Evolutionary conservation across 2,329 filamentous ascomycete genomes (phyloP).

Genomic region (Ascochyta koolunga): DNA sequence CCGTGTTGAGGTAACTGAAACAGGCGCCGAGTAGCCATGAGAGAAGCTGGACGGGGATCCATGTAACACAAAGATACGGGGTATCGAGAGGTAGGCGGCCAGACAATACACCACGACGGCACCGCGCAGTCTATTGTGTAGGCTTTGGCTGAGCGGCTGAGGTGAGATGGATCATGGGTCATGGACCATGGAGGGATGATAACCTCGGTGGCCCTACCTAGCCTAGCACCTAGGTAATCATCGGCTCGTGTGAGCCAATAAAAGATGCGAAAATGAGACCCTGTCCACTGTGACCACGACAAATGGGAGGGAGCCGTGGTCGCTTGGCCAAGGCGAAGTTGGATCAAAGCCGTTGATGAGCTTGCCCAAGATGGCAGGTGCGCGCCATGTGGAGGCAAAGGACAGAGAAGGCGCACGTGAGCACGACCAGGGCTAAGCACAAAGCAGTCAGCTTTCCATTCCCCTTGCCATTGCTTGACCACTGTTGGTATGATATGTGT

Average conservation of each 20-base stretch:
- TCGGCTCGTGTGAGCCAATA: constrained; percentile 7
- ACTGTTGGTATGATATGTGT: neutral
- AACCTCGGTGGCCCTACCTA: constrained; percentile 4
- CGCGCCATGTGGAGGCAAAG: constrained; percentile 1
- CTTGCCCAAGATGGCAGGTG: constrained; percentile 24
- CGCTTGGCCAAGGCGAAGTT: constrained; percentile 19
- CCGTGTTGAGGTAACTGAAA: constrained; percentile 20
- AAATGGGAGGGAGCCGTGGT: constrained; percentile 1
- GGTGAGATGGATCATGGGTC: too few relatives aligned
- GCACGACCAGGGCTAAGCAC: constrained; percentile 19
- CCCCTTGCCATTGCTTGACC: constrained; percentile 20
- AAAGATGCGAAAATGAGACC: constrained; percentile 13
- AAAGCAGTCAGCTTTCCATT: neutral
- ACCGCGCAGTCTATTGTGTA: constrained; percentile 7
- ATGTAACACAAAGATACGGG: constrained; percentile 19
- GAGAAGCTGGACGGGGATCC: constrained; percentile 14
- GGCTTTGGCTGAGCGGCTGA: constrained; percentile 15
- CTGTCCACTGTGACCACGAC: constrained; percentile 22
- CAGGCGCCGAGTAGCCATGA: constrained; percentile 19
- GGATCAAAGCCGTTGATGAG: neutral
- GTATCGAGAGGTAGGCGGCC: constrained; percentile 12
- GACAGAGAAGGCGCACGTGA: constrained; percentile 25
- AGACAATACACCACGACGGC: constrained; percentile 10
- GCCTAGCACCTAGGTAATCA: too few relatives aligned
- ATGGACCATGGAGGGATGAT: too few relatives aligned